A percentile compares a stretch with the other conserved stretches of the same genome.
Evolutionary conservation across 805 yeast genomes (phyloP).

Genomic region (Yamadazyma sp.): DNA sequence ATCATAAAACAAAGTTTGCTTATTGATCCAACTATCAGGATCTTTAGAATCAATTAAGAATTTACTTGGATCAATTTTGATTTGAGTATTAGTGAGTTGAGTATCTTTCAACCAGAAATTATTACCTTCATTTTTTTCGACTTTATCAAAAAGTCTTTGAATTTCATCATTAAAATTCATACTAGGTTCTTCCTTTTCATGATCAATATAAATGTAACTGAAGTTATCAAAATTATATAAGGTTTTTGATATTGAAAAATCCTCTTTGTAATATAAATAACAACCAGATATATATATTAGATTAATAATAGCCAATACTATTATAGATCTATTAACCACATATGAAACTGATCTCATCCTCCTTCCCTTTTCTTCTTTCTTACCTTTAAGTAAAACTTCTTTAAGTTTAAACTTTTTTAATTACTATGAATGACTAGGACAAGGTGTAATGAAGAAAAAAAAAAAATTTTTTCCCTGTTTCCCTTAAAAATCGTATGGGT

Average conservation of each 20-base stretch:
- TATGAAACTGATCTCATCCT: constrained; percentile 4
- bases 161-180: constrained; percentile 11
- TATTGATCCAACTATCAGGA: constrained; percentile 17
- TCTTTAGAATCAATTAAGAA: constrained; percentile 15
- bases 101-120: constrained; percentile 26
- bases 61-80: constrained; percentile 13
- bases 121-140: constrained; percentile 14
- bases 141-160: constrained; percentile 13
- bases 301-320: constrained; percentile 10
- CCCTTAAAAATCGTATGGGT: too few species aligned
- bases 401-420: too few species aligned
- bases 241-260: constrained; percentile 7
- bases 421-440: too few species aligned
- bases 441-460: too few species aligned
- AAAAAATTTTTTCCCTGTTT: too few species aligned
- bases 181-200: constrained; percentile 10
- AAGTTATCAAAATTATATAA: neutral
- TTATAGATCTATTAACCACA: constrained; percentile 10
- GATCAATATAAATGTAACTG: constrained; percentile 8
- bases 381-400: too few species aligned
- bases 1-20: constrained; percentile 34
- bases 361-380: too few species aligned
- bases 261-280: constrained; percentile 9
- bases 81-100: constrained; percentile 14
- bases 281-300: constrained; percentile 12